These are phyloP conservation scores for Nicotiana attenuata DNA, from an alignment of 257 asterid species.

Conservation along the genomic window DNA sequence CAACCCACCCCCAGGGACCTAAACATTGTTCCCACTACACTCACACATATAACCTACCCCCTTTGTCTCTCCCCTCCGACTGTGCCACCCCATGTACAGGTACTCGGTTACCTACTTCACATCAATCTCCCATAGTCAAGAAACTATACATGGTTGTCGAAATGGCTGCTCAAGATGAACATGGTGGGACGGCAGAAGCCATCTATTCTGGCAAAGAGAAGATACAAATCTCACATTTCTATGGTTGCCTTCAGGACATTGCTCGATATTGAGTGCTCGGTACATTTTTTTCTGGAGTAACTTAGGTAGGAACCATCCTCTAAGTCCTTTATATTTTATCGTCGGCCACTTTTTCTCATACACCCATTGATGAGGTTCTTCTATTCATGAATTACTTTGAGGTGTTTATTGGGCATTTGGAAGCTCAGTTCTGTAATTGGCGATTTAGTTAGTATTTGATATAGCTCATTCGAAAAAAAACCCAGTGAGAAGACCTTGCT, in stretches of 20 bases:
- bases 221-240: slow-evolving; percentile 70
- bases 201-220: slow-evolving; percentile 70
- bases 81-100: too few relatives aligned
- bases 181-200: slow-evolving; percentile 82
- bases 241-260: slow-evolving; percentile 73
- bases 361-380: neutral
- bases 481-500: too few relatives aligned
- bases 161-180: slow-evolving; percentile 97
- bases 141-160: slow-evolving; percentile 87
- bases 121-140: slow-evolving; percentile 28
- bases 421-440: neutral
- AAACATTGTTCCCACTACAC: too few relatives aligned
- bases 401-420: neutral
- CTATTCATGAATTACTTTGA: neutral
- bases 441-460: neutral
- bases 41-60: too few relatives aligned
- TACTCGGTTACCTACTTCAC: too few relatives aligned
- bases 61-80: too few relatives aligned
- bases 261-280: slow-evolving; percentile 37
- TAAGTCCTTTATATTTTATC: neutral
- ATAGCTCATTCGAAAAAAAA: neutral
- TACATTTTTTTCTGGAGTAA: neutral
- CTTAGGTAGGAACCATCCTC: neutral
- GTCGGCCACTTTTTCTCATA: neutral
- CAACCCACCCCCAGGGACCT: too few relatives aligned